These are phyloP conservation scores for Saururus chinensis DNA, from an alignment of 164 flowering plant species.

Conservation along the genomic window DNA sequence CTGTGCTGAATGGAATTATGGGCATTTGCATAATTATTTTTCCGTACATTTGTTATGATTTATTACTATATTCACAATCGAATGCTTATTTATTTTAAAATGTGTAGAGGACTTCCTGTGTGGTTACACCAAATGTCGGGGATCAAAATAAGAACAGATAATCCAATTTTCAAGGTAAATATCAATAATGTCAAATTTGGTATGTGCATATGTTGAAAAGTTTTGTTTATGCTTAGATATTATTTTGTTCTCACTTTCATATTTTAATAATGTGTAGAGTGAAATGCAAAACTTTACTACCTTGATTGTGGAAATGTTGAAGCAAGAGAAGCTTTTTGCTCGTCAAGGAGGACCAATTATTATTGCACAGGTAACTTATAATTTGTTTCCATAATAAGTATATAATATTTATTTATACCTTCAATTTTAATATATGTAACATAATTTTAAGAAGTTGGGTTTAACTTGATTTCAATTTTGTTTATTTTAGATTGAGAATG, in stretches of 20 bases:
- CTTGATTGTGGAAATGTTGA: constrained; percentile 2
- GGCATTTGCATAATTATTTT: background rate
- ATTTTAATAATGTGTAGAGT: background rate
- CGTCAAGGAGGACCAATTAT: constrained; percentile 60
- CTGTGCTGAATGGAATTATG: constrained; percentile 12
- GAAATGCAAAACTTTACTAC: constrained; percentile 2
- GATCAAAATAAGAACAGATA: constrained; percentile 24
- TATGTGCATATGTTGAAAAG: background rate
- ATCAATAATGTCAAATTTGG: background rate
- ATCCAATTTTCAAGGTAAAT: constrained; percentile 54
- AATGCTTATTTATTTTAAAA: background rate
- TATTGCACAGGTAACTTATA: constrained; percentile 26
- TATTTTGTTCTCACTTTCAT: background rate
- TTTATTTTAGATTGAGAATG: constrained; percentile 29
- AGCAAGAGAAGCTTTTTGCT: constrained; percentile 22
- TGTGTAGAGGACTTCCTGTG: constrained; percentile 73
- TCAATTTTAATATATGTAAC: background rate
- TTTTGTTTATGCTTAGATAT: background rate
- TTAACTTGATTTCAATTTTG: background rate
- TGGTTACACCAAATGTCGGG: constrained; percentile 45
- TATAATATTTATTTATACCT: background rate
- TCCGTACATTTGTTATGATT: background rate
- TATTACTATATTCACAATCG: background rate
- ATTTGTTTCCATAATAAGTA: background rate
- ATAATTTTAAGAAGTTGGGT: no score